Base-by-base conservation (phyloP, 2,329 filamentous ascomycete species). In the Fusarium armeniacum region DNA sequence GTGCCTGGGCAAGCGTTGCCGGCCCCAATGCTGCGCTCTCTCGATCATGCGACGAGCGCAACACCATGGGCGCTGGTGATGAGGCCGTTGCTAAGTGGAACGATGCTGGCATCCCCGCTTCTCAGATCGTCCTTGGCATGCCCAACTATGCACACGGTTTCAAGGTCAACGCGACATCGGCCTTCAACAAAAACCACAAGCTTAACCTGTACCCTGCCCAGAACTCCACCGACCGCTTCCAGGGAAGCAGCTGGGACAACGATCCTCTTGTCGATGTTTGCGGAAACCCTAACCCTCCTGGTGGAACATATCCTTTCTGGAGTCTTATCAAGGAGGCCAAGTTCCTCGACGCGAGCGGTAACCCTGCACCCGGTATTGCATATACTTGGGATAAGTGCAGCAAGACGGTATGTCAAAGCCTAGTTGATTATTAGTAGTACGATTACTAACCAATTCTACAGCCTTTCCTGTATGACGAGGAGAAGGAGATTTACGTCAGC, bases 181-280 rank as follows among this genome's bases (percentile, higher is more conserved):
- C 70, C 1, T 67, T 62, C 8, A 54, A 45, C 4, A 15, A 30
- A 4, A n/a, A 55, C 16, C 43, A 54, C 26, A 58, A 52, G 33
- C 70, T 73, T 7, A 56, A 58, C 20, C 43, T 59, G 0, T 73
- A 69, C 35, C 70, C 70, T 13, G 47, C 45, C 0, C 70, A 73
- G 5, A 73, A 73, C 65, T 50, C 65, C 3, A 55, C 65, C 12
- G 51, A 71, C 2, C 70, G 70, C 26, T 73, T 73, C 58, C 70
- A 73, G 22, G 70, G 70, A 2, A 69, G 70, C 36, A 71, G 65
- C 46, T 73, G 70, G 70, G 70, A 73, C 35, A 41, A 50, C 1
- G 70, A 73, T 12, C 47, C 65, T 12, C n/a, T 6, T 2, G 9
- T 71, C 11, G 70, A 73, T 20, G 38, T 33, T 30, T 73, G 70